A percentile compares a stretch with the other conserved stretches of the same genome.
phyloP scores from a whole-genome alignment of 208 protist genomes.

The Vickermania spadyakhi region DNA sequence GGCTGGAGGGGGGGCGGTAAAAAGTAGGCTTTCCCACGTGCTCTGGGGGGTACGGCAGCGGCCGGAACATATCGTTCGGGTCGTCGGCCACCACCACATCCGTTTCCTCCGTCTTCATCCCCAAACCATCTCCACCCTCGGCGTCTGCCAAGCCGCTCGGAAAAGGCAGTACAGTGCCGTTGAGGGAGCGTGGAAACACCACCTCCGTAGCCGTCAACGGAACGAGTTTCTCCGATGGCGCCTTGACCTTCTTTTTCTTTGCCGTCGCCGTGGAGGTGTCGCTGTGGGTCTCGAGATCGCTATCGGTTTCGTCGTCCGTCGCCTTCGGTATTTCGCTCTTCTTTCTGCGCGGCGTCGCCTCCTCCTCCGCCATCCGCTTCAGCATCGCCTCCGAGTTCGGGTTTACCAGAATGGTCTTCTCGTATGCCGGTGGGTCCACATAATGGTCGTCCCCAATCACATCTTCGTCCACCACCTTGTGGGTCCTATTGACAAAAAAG shows the following conservation, averaged over 20 bases:
- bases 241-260: neutral
- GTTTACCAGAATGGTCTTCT: neutral
- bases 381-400: neutral
- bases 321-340: neutral
- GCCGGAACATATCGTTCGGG: neutral
- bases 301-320: neutral
- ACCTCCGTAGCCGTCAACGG: neutral
- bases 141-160: neutral
- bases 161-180: neutral
- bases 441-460: neutral
- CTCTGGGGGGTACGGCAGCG: neutral
- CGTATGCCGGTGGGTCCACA: neutral
- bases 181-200: neutral
- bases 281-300: neutral
- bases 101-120: neutral
- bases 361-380: neutral
- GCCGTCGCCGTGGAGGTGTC: neutral
- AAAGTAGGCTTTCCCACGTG: neutral
- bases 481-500: neutral
- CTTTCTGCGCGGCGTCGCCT: neutral
- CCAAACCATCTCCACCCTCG: neutral
- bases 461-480: neutral
- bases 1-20: neutral
- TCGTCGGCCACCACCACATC: neutral
- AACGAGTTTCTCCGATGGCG: neutral